phyloP scores from a whole-genome alignment of 192 early-diverging fungal species.

The Podila clonocystis region DNA sequence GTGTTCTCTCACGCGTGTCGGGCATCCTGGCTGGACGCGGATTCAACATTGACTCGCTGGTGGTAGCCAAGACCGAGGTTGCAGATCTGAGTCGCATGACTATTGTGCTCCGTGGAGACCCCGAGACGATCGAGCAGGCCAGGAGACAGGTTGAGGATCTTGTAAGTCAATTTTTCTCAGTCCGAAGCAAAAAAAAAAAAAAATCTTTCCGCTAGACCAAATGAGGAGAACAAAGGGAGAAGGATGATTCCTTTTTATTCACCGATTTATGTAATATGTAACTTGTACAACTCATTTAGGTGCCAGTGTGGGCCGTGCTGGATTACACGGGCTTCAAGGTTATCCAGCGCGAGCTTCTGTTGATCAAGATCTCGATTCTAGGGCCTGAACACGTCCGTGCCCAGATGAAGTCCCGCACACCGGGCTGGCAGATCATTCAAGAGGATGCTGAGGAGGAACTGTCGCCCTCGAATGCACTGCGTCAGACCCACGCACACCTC shows the following conservation, averaged over 20 bases:
- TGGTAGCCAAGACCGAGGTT: slow-evolving; percentile 96
- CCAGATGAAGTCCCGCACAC: slow-evolving; percentile 52
- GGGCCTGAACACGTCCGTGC: slow-evolving; percentile 71
- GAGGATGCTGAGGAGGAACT: slow-evolving; percentile 37
- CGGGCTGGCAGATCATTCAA: slow-evolving; percentile 28
- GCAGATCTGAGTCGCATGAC: slow-evolving; percentile 94
- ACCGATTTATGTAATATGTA: slow-evolving; percentile 1
- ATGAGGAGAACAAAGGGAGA: no score
- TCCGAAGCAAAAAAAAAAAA: no score
- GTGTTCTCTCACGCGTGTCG: slow-evolving; percentile 80
- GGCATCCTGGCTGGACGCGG: slow-evolving; percentile 94
- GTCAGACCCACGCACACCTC: slow-evolving; percentile 71
- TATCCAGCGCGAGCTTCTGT: slow-evolving; percentile 92
- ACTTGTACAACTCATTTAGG: slow-evolving; percentile 31
- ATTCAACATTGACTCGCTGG: slow-evolving; percentile 98
- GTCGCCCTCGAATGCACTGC: slow-evolving; percentile 57
- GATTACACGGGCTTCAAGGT: slow-evolving; percentile 92
- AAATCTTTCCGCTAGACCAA: no score
- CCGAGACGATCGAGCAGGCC: slow-evolving; percentile 89
- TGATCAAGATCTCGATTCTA: slow-evolving; percentile 92
- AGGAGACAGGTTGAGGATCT: slow-evolving; percentile 94
- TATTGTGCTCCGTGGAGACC: slow-evolving; percentile 90
- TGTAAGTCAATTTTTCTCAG: slow-evolving; percentile 56
- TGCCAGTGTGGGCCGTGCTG: slow-evolving; percentile 96
- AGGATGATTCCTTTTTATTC: not conserved